A percentile compares a stretch with the other conserved stretches of the same genome.
Evolutionary conservation across 345 rosid genomes (phyloP).

Genomic region (Lepidium africanum): DNA sequence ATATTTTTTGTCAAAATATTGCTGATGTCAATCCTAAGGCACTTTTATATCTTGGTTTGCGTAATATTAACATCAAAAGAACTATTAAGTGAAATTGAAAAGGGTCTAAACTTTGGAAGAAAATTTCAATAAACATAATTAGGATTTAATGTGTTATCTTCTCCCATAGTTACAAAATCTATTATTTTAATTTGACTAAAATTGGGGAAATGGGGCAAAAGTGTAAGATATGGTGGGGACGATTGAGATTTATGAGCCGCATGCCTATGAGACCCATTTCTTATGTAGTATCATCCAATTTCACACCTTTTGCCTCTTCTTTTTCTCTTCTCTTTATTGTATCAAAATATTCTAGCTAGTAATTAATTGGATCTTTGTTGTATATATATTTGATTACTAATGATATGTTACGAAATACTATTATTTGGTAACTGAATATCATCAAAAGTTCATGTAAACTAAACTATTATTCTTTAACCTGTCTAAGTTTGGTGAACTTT

Average conservation of each 20-base stretch:
- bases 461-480: no score
- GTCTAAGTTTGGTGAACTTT: no score
- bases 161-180: not conserved
- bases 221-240: not conserved
- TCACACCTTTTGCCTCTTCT: not conserved
- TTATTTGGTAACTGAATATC: no score
- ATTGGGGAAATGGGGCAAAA: constrained; percentile 1
- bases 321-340: not conserved
- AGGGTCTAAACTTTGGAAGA: constrained; percentile 1
- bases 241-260: not conserved
- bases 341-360: not conserved
- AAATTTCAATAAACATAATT: not conserved
- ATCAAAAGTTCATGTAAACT: no score
- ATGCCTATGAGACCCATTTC: constrained; percentile 16
- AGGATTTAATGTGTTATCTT: constrained; percentile 1
- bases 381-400: not conserved
- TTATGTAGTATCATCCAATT: not conserved
- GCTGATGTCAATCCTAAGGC: not conserved
- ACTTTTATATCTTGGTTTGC: not conserved
- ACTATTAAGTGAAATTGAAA: not conserved
- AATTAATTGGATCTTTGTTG: not conserved
- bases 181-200: not conserved
- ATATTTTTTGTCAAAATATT: not conserved
- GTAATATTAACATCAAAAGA: not conserved
- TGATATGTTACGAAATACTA: not conserved